phyloP scores from a whole-genome alignment of 2,329 filamentous ascomycete genomes.

The Thelonectria olida region DNA sequence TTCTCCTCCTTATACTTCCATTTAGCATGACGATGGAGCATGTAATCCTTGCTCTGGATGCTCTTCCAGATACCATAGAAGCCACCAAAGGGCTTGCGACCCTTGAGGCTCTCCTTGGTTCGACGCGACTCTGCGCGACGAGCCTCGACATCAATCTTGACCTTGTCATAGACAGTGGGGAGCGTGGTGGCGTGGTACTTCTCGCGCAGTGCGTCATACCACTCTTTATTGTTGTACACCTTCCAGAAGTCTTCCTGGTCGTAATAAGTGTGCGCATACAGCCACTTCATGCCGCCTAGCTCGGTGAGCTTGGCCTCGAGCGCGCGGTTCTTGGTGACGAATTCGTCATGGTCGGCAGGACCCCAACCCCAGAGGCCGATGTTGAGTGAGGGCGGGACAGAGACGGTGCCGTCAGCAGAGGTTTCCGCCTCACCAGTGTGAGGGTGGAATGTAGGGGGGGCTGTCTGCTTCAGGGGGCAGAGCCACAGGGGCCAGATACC shows the following conservation, averaged over 20 bases:
- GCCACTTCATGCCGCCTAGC: conserved; percentile 83
- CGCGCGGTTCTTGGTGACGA: conserved; percentile 74
- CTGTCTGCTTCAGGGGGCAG: conserved; percentile 33
- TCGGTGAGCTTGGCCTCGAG: conserved; percentile 75
- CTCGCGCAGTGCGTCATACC: conserved; percentile 69
- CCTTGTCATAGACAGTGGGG: conserved; percentile 77
- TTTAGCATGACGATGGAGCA: conserved; percentile 60
- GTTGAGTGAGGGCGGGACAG: conserved; percentile 61
- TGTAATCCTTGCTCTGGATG: conserved; percentile 66
- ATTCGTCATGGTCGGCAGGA: conserved; percentile 63
- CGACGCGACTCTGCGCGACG: conserved; percentile 49
- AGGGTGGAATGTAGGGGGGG: conserved; percentile 37
- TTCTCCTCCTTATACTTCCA: conserved; percentile 60
- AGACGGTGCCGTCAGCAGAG: conserved; percentile 26
- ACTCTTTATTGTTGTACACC: conserved; percentile 61
- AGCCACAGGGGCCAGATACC: conserved; percentile 44
- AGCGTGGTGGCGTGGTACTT: conserved; percentile 71
- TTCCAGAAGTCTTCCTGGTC: conserved; percentile 75
- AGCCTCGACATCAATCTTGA: conserved; percentile 63
- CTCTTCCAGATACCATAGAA: conserved; percentile 68
- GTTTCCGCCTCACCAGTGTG: neutral
- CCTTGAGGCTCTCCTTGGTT: conserved; percentile 56
- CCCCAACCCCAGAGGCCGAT: conserved; percentile 85
- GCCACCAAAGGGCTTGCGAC: conserved; percentile 64
- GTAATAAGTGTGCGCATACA: conserved; percentile 89